Evolutionary conservation across 2,329 filamentous ascomycete species (phyloP).

Genomic region (Neonectria hederae): DNA sequence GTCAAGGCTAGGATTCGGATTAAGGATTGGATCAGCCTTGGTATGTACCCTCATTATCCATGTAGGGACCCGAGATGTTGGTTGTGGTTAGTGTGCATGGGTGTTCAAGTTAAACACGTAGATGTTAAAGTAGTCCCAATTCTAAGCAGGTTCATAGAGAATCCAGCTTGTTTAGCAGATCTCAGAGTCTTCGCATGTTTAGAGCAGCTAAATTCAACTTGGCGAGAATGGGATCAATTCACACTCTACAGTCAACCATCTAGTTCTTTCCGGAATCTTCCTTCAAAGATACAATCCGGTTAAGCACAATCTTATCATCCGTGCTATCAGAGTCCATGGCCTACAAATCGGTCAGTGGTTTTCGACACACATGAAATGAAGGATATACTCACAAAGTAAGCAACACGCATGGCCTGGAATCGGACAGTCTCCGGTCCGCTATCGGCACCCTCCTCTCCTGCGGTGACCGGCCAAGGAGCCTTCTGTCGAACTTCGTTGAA

Average conservation of each 20-base stretch:
- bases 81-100: too few relatives aligned
- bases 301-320: conserved; percentile 83
- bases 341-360: conserved; percentile 47
- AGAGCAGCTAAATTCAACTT: too few relatives aligned
- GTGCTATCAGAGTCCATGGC: conserved; percentile 82
- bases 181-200: too few relatives aligned
- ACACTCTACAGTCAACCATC: conserved; percentile 1
- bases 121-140: too few relatives aligned
- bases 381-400: conserved; percentile 72
- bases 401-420: conserved; percentile 91
- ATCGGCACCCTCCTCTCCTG: conserved; percentile 72
- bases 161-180: too few relatives aligned
- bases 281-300: conserved; percentile 91
- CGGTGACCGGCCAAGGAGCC: conserved; percentile 85
- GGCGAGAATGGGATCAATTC: background rate
- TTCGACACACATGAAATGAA: background rate
- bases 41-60: too few relatives aligned
- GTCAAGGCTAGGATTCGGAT: too few relatives aligned
- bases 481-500: conserved; percentile 78
- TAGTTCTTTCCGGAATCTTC: conserved; percentile 78
- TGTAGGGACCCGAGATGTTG: too few relatives aligned
- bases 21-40: too few relatives aligned
- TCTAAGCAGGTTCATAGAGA: too few relatives aligned
- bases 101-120: too few relatives aligned
- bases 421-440: conserved; percentile 78